These are phyloP conservation scores for Luzula sylvatica DNA, from an alignment of 176 grass and related monocot genomes.

Conservation along the genomic window DNA sequence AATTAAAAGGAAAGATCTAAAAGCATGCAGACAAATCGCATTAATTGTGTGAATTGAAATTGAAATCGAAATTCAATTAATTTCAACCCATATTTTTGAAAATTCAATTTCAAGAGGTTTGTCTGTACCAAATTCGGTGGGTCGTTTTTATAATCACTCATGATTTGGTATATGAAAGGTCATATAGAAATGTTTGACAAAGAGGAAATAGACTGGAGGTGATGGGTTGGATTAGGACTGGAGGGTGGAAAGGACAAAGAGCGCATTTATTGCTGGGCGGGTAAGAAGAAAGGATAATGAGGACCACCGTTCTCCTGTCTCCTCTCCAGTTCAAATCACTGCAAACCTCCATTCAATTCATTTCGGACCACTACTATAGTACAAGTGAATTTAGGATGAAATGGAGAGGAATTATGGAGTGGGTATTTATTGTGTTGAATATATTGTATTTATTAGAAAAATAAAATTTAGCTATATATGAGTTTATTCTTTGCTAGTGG, in stretches of 20 bases:
- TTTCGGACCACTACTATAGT: too few relatives aligned
- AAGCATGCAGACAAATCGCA: slow-evolving; percentile 28
- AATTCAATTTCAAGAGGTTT: too few relatives aligned
- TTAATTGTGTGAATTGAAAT: slow-evolving; percentile 25
- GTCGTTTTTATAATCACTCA: neutral
- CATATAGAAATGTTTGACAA: neutral
- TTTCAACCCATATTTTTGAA: too few relatives aligned
- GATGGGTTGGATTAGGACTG: neutral
- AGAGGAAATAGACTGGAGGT: slow-evolving; percentile 12
- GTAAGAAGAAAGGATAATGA: neutral
- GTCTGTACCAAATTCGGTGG: neutral
- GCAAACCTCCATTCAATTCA: neutral
- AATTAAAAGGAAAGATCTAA: slow-evolving; percentile 4
- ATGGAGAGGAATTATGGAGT: slow-evolving; percentile 6
- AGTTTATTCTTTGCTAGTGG: slow-evolving; percentile 10
- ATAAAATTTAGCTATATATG: slow-evolving; percentile 2
- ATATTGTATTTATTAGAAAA: slow-evolving; percentile 12
- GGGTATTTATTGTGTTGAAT: neutral
- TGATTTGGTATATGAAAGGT: neutral
- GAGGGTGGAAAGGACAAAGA: slow-evolving; percentile 14
- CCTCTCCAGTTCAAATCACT: slow-evolving; percentile 1
- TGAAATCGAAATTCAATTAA: slow-evolving; percentile 1
- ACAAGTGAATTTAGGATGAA: neutral
- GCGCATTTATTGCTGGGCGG: slow-evolving; percentile 10
- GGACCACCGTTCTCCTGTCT: neutral